Percentiles rank a stretch among this genome's conserved stretches.
phyloP scores from a whole-genome alignment of 441 rosid species.

The Adansonia rubrostipa region DNA sequence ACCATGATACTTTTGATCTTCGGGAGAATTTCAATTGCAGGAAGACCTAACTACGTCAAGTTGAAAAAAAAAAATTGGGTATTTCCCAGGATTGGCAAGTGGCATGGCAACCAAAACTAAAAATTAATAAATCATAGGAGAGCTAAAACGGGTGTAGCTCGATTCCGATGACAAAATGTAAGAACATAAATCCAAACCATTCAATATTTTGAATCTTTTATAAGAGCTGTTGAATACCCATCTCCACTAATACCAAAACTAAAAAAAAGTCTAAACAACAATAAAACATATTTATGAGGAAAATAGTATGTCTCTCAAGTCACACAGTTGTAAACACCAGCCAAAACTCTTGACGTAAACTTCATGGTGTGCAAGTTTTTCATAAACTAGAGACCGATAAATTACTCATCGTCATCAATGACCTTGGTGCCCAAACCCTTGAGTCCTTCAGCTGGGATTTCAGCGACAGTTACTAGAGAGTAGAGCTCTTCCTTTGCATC shows the following conservation, averaged over 20 bases:
- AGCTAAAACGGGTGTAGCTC: not conserved
- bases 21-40: no score
- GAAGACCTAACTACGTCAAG: no score
- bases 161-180: not conserved
- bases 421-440: slow-evolving; percentile 78
- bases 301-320: not conserved
- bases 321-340: not conserved
- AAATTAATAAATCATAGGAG: not conserved
- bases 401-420: slow-evolving; percentile 76
- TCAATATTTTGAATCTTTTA: not conserved
- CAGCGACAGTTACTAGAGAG: slow-evolving; percentile 86
- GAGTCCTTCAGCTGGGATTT: slow-evolving; percentile 76
- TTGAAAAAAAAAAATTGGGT: no score
- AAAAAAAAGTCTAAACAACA: not conserved
- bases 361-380: not conserved
- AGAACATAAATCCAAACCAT: not conserved
- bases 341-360: not conserved
- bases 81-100: not conserved
- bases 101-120: not conserved
- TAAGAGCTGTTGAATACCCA: no score
- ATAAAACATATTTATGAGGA: not conserved
- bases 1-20: no score
- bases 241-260: no score
- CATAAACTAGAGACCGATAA: not conserved
- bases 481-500: slow-evolving; percentile 93